Percentiles rank a stretch among this genome's conserved stretches.
Evolutionary conservation across 495 filamentous ascomycete genomes (phyloP).

Genomic region (Penicillium salamii): DNA sequence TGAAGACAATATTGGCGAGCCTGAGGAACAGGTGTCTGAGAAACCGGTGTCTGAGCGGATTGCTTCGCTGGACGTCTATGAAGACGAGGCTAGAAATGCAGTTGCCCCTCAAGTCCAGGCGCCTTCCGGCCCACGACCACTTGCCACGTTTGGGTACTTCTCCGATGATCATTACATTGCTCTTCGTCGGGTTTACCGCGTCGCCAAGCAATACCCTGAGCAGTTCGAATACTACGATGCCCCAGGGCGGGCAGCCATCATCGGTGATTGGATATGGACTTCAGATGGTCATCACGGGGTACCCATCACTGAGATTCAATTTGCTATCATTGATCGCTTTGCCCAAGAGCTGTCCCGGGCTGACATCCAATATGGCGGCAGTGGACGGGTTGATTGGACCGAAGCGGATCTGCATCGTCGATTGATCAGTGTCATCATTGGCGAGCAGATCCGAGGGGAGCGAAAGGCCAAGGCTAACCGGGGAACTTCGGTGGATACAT

Average conservation of each 20-base stretch:
- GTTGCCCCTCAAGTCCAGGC: slow-evolving; percentile 9
- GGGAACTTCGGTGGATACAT: slow-evolving; percentile 28
- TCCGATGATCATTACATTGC: slow-evolving; percentile 43
- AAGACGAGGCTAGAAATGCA: slow-evolving; percentile 9
- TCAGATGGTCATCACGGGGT: slow-evolving; percentile 43
- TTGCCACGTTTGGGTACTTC: slow-evolving; percentile 42
- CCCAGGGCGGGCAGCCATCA: slow-evolving; percentile 36
- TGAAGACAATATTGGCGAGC: too few relatives aligned
- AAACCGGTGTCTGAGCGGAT: slow-evolving; percentile 7
- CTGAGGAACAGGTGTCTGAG: too few relatives aligned
- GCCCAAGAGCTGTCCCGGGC: slow-evolving; percentile 37
- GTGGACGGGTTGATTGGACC: slow-evolving; percentile 43
- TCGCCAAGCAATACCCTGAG: slow-evolving; percentile 39
- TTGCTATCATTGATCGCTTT: slow-evolving; percentile 46
- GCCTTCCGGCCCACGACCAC: slow-evolving; percentile 19
- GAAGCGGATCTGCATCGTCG: slow-evolving; percentile 46
- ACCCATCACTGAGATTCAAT: slow-evolving; percentile 45
- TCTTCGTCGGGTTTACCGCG: slow-evolving; percentile 40
- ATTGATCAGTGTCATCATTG: slow-evolving; percentile 48
- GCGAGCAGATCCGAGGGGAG: slow-evolving; percentile 44
- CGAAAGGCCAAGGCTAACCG: slow-evolving; percentile 26
- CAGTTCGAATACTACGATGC: slow-evolving; percentile 39
- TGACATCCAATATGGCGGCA: slow-evolving; percentile 38
- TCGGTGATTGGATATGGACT: slow-evolving; percentile 48
- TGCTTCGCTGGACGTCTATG: slow-evolving; percentile 1